Evolutionary conservation across 2,329 filamentous ascomycete genomes (phyloP).

Genomic region (Didymella sp.): DNA sequence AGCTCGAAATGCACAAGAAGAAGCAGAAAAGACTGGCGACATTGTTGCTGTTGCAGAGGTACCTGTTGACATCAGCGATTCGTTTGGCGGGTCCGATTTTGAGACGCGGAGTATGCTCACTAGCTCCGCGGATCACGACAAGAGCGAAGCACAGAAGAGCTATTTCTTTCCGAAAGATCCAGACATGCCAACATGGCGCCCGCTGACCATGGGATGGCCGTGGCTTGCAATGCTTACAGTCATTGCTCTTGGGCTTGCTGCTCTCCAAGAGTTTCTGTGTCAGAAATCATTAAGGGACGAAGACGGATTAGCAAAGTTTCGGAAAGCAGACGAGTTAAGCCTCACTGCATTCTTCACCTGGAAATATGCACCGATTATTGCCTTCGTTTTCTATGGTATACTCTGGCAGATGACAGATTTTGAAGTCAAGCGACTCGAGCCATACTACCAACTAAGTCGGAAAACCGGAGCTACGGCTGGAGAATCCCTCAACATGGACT

Average conservation of each 20-base stretch:
- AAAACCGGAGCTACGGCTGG: slow-evolving; percentile 47
- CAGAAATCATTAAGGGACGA: slow-evolving; percentile 38
- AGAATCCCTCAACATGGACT: slow-evolving; percentile 74
- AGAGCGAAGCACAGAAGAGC: slow-evolving; percentile 39
- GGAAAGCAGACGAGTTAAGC: slow-evolving; percentile 37
- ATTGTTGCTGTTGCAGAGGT: slow-evolving; percentile 54
- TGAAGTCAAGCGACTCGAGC: slow-evolving; percentile 59
- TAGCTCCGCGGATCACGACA: slow-evolving; percentile 24
- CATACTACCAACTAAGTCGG: slow-evolving; percentile 55
- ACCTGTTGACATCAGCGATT: slow-evolving; percentile 53
- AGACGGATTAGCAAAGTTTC: slow-evolving; percentile 42
- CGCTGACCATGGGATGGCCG: slow-evolving; percentile 49
- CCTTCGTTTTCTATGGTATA: slow-evolving; percentile 58
- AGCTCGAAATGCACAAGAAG: slow-evolving; percentile 49
- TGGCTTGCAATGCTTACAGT: slow-evolving; percentile 45
- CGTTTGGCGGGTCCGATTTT: slow-evolving; percentile 45
- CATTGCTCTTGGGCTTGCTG: slow-evolving; percentile 45
- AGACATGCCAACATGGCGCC: slow-evolving; percentile 51
- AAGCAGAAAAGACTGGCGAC: slow-evolving; percentile 53
- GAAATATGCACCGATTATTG: slow-evolving; percentile 53
- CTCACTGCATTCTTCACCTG: slow-evolving; percentile 46
- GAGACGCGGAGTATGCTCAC: slow-evolving; percentile 41
- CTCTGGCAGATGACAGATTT: slow-evolving; percentile 60
- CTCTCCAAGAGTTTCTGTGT: slow-evolving; percentile 48
- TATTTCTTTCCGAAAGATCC: slow-evolving; percentile 52